Evolutionary conservation across 2,329 filamentous ascomycete species (phyloP).

Genomic region (Moelleriella libera): DNA sequence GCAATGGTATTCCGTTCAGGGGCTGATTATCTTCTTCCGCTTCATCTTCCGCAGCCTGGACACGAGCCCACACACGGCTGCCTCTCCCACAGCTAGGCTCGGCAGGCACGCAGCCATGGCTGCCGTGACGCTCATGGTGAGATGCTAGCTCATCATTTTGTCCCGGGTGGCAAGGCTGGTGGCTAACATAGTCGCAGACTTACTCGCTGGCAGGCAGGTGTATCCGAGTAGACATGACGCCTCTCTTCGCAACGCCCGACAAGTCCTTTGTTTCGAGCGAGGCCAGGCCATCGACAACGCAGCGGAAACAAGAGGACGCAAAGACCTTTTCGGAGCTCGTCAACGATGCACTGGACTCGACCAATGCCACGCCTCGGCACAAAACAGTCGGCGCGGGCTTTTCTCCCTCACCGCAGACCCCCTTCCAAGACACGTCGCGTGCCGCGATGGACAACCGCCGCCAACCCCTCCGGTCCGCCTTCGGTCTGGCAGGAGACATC

Average conservation of each 20-base stretch:
- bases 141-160: conserved; percentile 7
- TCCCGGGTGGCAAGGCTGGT: not conserved
- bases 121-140: conserved; percentile 37
- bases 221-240: conserved; percentile 42
- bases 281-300: conserved; percentile 10
- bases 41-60: conserved; percentile 30
- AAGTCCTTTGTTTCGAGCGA: conserved; percentile 12
- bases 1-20: conserved; percentile 54
- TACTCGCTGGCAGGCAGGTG: conserved; percentile 27
- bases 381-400: conserved; percentile 6
- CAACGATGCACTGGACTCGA: conserved; percentile 17
- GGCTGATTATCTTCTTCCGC: conserved; percentile 41
- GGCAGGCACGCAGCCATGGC: conserved; percentile 42
- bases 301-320: conserved; percentile 15
- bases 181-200: conserved; percentile 21
- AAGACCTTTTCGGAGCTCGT: conserved; percentile 28
- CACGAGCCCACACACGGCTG: conserved; percentile 21
- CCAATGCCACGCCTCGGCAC: conserved; percentile 4
- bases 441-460: no score
- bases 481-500: not conserved
- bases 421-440: no score
- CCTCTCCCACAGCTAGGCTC: conserved; percentile 25
- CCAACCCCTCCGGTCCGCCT: no score
- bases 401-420: conserved; percentile 6
- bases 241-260: conserved; percentile 28